Percentiles rank a stretch among this genome's conserved stretches.
Evolutionary conservation across 2,329 filamentous ascomycete species (phyloP).

Genomic region (Sclerotinia spermophila): DNA sequence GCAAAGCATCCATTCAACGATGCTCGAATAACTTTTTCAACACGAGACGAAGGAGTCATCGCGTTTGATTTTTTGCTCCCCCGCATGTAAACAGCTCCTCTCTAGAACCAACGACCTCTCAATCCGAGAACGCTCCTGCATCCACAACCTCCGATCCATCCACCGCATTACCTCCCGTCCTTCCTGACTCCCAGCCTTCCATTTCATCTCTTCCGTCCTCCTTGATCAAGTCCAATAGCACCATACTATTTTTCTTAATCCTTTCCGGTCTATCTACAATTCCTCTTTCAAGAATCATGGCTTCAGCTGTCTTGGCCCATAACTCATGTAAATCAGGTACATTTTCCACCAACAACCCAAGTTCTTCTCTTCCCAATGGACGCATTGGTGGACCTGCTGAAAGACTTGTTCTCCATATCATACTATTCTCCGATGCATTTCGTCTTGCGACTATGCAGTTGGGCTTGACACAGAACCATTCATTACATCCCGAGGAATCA

Average conservation of each 20-base stretch:
- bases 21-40: not conserved
- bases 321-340: slow-evolving; percentile 57
- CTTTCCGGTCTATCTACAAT: slow-evolving; percentile 56
- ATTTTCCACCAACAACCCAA: slow-evolving; percentile 50
- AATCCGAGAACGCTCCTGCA: slow-evolving; percentile 11
- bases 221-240: slow-evolving; percentile 61
- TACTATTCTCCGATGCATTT: slow-evolving; percentile 37
- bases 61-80: not conserved
- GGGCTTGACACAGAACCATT: slow-evolving; percentile 39
- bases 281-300: slow-evolving; percentile 55
- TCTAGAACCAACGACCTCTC: not conserved
- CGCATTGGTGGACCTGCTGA: slow-evolving; percentile 61
- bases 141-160: not conserved
- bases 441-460: slow-evolving; percentile 30
- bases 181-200: slow-evolving; percentile 51
- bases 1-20: not conserved
- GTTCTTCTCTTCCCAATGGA: slow-evolving; percentile 48
- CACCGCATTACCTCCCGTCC: not conserved
- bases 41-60: not conserved
- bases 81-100: not conserved
- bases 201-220: slow-evolving; percentile 57
- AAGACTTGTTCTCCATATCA: slow-evolving; percentile 57
- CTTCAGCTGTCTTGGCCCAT: slow-evolving; percentile 61
- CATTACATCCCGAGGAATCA: slow-evolving; percentile 32
- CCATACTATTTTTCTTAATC: slow-evolving; percentile 60